Evolutionary conservation across 176 grass and related monocot species (phyloP).

Genomic region (Oryza meyeriana): DNA sequence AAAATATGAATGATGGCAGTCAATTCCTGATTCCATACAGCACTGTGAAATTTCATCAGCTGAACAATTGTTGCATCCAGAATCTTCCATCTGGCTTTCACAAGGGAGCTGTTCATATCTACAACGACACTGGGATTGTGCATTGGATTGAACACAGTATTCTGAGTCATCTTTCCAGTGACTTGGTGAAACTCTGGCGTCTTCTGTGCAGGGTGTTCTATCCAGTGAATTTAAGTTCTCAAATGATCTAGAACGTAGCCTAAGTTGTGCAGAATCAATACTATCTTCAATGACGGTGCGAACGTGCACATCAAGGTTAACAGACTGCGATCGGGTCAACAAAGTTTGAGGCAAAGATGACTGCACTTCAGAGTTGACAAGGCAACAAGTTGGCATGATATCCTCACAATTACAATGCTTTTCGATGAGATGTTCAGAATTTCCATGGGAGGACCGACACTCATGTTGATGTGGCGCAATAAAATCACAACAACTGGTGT

Average conservation of each 20-base stretch:
- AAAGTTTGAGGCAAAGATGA: neutral
- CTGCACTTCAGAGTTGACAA: slow-evolving; percentile 9
- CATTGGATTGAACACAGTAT: neutral
- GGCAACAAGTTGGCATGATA: neutral
- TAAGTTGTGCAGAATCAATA: neutral
- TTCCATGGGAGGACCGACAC: neutral
- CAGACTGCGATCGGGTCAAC: neutral
- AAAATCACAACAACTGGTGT: neutral
- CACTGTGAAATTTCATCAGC: neutral
- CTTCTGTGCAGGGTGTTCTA: neutral
- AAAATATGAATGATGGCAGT: neutral
- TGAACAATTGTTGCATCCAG: neutral
- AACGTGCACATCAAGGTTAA: neutral
- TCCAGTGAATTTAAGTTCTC: neutral
- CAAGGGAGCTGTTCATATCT: neutral
- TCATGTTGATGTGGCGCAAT: neutral
- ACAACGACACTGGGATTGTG: no score
- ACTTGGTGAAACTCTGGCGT: neutral
- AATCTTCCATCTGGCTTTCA: neutral
- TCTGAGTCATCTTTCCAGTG: neutral
- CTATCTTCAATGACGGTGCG: neutral
- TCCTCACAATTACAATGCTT: neutral
- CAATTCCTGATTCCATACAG: neutral
- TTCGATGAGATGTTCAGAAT: neutral
- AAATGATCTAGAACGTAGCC: neutral